Evolutionary conservation across 495 filamentous ascomycete species (phyloP), one percentile per base, ranked within the genome.

Genomic region (Aspergillus steynii): DNA sequence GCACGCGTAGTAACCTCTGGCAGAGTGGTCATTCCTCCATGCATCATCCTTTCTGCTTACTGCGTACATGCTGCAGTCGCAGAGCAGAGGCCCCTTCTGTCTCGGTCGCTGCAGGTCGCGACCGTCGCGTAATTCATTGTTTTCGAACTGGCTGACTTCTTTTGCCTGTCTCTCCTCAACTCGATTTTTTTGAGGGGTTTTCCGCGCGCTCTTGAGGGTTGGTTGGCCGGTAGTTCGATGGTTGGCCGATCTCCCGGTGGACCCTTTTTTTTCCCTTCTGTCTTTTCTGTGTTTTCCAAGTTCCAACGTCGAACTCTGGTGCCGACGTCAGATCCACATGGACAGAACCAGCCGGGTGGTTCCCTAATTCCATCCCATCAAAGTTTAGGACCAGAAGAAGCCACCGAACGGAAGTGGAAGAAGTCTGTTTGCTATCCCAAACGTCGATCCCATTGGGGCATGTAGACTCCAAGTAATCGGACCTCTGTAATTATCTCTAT

Each of bases 271-370:
- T 42, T 15, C 20, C 20, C 20, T 20, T 1, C 12, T 42, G 37
- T 15, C 9, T 2, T 42, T 4, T 42, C 10, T 7, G 31, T 32
- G 7, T 32, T 32, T 14, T 34, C 31, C 31, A 34, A 15, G 3
- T 12, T 42, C 9, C 7, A 42, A 42, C 37, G 12, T 12, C 3
- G 9, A 42, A 34, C 7, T 37, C 20, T 61, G 58, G 55, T 64
- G 58, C 60, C 63, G 64, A 70, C 64, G 64, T 70, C 67, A 70
- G 61, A 62, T 61, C 67, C 67, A 70, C 67, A 70, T 67, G 64
- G 67, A 51, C 29, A 53, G 48, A 51, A 29, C 55, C 56, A 42
- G 29, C 20, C 47, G 32, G 48, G 45, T n/a, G 29, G 45, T 42
- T 42, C 37, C 37, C 37, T 42, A 15, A 42, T 20, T 20, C 20